Conservation (phyloP, 345 rosid species). For the Rhodomyrtus tomentosa region DNA sequence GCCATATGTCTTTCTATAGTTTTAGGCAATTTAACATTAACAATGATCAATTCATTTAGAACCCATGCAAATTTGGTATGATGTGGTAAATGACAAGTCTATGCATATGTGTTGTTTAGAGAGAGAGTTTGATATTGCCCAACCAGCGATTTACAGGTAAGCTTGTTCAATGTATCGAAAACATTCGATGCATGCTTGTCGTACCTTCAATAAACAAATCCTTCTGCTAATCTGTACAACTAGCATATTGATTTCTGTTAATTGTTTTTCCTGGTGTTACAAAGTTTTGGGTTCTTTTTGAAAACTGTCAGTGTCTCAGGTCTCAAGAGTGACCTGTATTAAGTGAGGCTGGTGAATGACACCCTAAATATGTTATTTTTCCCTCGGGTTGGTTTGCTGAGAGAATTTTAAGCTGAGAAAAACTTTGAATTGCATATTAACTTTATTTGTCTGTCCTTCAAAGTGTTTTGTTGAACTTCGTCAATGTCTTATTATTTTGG, state of each 20-base stretch:
- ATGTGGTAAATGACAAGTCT: background rate
- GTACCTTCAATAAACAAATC: background rate
- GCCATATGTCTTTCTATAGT: background rate
- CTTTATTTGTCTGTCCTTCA: background rate
- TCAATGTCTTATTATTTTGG: background rate
- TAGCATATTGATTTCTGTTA: background rate
- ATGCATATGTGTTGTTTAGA: background rate
- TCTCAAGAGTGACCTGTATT: background rate
- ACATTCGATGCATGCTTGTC: background rate
- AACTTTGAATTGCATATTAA: background rate
- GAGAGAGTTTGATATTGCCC: background rate
- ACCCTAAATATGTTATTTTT: background rate
- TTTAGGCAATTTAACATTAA: background rate
- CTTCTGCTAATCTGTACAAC: background rate
- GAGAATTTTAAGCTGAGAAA: background rate
- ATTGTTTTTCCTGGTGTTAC: background rate
- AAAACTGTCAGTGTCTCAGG: background rate
- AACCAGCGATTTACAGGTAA: background rate
- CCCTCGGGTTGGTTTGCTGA: background rate
- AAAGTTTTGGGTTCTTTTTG: background rate
- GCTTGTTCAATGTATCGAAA: background rate
- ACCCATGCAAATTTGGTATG: background rate
- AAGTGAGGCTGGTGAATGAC: background rate
- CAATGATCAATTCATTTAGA: background rate
- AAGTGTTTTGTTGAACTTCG: background rate